These are phyloP conservation scores for Quercus ilex DNA, from an alignment of 306 rosid species.

Conservation along the genomic window DNA sequence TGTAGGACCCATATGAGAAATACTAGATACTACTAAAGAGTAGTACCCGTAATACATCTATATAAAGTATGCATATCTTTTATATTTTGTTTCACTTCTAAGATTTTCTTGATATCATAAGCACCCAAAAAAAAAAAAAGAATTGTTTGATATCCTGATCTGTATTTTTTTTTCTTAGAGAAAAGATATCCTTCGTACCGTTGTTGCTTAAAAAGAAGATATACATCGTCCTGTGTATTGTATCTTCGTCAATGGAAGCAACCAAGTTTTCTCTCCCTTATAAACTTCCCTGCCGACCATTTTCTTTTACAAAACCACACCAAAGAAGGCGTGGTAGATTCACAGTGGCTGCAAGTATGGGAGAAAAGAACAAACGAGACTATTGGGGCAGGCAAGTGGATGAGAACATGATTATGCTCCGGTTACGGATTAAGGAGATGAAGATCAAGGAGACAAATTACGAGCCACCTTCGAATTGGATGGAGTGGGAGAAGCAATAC, in stretches of 20 bases:
- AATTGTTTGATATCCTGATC: no score
- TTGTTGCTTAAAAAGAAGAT: not conserved
- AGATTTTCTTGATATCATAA: no score
- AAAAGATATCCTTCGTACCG: not conserved
- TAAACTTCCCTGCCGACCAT: conserved; percentile 2
- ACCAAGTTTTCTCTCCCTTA: not conserved
- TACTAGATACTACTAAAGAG: no score
- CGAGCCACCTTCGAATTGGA: conserved; percentile 18
- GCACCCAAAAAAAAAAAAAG: no score
- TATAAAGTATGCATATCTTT: no score
- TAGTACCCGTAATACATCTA: no score
- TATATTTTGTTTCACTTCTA: no score
- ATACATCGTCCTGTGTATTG: not conserved
- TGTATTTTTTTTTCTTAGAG: no score
- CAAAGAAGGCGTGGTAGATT: not conserved
- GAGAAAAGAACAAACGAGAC: not conserved
- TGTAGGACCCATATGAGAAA: no score
- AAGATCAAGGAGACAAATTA: conserved; percentile 14
- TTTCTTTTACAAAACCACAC: not conserved
- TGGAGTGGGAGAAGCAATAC: conserved; percentile 29
- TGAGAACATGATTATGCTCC: conserved; percentile 32
- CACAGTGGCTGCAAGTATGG: not conserved
- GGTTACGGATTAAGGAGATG: conserved; percentile 26
- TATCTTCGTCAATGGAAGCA: conserved; percentile 14
- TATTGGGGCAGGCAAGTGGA: conserved; percentile 19